These are phyloP conservation scores for Gossypium rotundifolium DNA, from an alignment of 345 rosid genomes.

Conservation along the genomic window DNA sequence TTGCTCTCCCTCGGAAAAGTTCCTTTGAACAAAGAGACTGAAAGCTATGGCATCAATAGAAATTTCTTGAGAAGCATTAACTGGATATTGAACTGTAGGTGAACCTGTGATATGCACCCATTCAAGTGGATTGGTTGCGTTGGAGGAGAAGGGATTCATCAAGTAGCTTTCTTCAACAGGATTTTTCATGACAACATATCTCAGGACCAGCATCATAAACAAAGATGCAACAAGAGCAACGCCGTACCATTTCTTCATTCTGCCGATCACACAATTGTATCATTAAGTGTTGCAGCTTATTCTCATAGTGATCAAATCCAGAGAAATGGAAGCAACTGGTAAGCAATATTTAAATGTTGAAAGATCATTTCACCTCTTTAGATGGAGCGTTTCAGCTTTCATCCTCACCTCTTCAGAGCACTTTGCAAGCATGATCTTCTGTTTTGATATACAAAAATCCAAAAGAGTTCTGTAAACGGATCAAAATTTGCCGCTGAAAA, in stretches of 20 bases:
- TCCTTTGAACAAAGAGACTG: conserved; percentile 50
- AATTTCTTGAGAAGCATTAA: conserved; percentile 50
- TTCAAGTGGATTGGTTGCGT: conserved; percentile 68
- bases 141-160: conserved; percentile 36
- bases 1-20: conserved; percentile 58
- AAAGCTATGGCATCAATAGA: conserved; percentile 44
- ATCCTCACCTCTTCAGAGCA: conserved; percentile 8
- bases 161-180: conserved; percentile 51
- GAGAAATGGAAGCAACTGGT: too few relatives aligned
- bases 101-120: conserved; percentile 55
- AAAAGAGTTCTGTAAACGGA: not conserved
- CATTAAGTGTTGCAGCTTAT: conserved; percentile 2
- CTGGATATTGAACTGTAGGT: conserved; percentile 48
- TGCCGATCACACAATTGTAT: conserved; percentile 17
- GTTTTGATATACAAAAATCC: conserved; percentile 13
- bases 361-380: conserved; percentile 14
- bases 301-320: too few relatives aligned
- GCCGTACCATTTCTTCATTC: conserved; percentile 86
- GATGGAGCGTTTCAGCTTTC: conserved; percentile 6
- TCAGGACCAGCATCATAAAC: conserved; percentile 64
- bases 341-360: conserved; percentile 7
- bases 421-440: conserved; percentile 10
- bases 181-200: conserved; percentile 59
- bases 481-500: not conserved
- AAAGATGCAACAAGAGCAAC: conserved; percentile 63